Base-by-base conservation (phyloP, 352 stramenopile genomes). In the Phytophthora litchii region DNA sequence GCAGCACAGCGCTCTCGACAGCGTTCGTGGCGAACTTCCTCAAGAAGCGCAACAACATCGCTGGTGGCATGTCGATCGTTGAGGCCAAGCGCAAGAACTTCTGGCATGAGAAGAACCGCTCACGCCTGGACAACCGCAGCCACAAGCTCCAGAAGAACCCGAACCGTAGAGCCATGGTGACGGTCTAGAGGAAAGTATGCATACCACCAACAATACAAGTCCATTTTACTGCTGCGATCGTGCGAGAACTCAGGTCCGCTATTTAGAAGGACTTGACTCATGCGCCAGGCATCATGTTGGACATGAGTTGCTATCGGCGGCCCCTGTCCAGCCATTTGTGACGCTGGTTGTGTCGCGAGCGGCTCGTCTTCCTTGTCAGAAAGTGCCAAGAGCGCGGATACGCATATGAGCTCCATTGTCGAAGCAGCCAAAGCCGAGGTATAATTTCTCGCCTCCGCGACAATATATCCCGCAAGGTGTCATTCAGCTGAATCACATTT, bases 131-230 rank as follows among this genome's bases (percentile, higher is more conserved):
- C 40, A 86, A 72, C 38, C 86, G 86, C 53, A 92, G 82, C 44
- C 83, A 95, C 71, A 95, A 95, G 70, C 59, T 95, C 27, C 86
- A 95, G 67, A 90, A 72, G 54, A 78, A 92, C 59, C 86, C 86
- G 52, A 95, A 95, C 57, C 83, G 86, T 57, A 65, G 64, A 68
- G 65, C 54, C 42, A 79, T 95, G 65, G 64, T 95, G 44, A 91
- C 80, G 12, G 86, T 95, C 56, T 95, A 92, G 69, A 74, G 20
- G 43, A 49, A 53, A 63, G 23, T 25, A 49, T 60, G 44, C 38
- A 48, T 57, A 61, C 34, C 35, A 51, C 25, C 16, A 38, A 51
- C 29, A 55, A 52, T 45, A 65, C 46, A 42, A 56, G 21, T 46
- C 31, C 48, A 51, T 55, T 59, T n/a, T n/a, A n/a, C n/a, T 46